Conservation (phyloP, 371 early-diverging fungal genomes). For the Actinomortierella ambigua region DNA sequence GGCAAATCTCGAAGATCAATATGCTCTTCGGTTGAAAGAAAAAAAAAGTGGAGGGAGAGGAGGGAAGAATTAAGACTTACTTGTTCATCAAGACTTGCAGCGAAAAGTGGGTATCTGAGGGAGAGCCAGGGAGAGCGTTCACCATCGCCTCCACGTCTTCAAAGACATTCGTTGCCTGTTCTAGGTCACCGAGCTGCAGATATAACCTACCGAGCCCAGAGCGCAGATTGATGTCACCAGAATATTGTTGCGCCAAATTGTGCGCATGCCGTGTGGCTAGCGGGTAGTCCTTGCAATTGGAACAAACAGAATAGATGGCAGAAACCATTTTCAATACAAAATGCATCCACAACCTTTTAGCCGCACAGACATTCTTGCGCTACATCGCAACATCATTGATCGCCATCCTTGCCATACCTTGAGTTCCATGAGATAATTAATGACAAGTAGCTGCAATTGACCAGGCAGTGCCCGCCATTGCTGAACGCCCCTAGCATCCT, state of each 20-base stretch:
- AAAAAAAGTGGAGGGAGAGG: background rate
- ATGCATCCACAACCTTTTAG: too few species aligned
- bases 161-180: constrained; percentile 51
- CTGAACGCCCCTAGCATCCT: constrained; percentile 21
- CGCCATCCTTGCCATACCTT: too few species aligned
- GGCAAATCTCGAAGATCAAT: background rate
- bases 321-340: too few species aligned
- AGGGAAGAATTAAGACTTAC: constrained; percentile 18
- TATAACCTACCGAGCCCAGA: constrained; percentile 61
- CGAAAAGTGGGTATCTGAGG: constrained; percentile 25
- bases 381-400: too few species aligned
- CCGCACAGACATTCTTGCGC: too few species aligned
- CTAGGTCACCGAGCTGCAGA: constrained; percentile 61
- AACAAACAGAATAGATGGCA: too few species aligned
- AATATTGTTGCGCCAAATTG: constrained; percentile 28
- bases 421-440: constrained; percentile 55
- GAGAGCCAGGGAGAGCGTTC: constrained; percentile 15
- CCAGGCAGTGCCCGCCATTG: constrained; percentile 56
- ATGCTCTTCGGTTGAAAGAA: background rate
- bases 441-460: constrained; percentile 58
- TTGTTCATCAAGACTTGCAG: constrained; percentile 54
- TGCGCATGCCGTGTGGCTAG: constrained; percentile 50
- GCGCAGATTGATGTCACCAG: constrained; percentile 51
- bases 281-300: constrained; percentile 57
- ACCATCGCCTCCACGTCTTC: constrained; percentile 43